Evolutionary conservation across 2,329 filamentous ascomycete species (phyloP).

Genomic region (Arachnomyces sp.): DNA sequence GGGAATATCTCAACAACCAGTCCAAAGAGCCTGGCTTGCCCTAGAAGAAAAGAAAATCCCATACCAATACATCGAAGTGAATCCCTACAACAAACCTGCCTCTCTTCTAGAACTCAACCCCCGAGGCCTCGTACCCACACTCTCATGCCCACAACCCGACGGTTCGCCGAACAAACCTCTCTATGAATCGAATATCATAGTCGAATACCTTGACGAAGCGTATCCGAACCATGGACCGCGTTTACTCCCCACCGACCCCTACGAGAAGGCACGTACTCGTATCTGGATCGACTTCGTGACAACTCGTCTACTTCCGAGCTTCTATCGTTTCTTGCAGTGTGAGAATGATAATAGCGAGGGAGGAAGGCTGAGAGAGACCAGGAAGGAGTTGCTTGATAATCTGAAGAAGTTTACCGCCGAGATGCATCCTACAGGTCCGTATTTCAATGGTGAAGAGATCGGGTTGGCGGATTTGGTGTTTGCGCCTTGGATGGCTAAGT

Average conservation of each 20-base stretch:
- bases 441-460: slow-evolving; percentile 59
- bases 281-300: slow-evolving; percentile 71
- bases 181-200: slow-evolving; percentile 65
- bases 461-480: slow-evolving; percentile 62
- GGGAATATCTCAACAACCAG: slow-evolving; percentile 19
- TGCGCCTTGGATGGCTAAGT: slow-evolving; percentile 63
- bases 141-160: slow-evolving; percentile 32
- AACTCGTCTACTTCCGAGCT: slow-evolving; percentile 59
- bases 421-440: slow-evolving; percentile 57
- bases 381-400: slow-evolving; percentile 51
- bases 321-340: slow-evolving; percentile 54
- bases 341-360: slow-evolving; percentile 27
- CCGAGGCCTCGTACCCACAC: slow-evolving; percentile 65
- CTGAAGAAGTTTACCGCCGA: slow-evolving; percentile 55
- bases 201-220: slow-evolving; percentile 69
- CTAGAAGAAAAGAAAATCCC: slow-evolving; percentile 65
- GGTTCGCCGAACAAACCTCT: slow-evolving; percentile 47
- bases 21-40: slow-evolving; percentile 66
- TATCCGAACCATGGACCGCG: slow-evolving; percentile 46
- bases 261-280: slow-evolving; percentile 56
- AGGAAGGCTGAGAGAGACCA: slow-evolving; percentile 42
- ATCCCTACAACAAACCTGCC: slow-evolving; percentile 66
- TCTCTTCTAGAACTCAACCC: slow-evolving; percentile 66
- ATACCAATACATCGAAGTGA: slow-evolving; percentile 71
- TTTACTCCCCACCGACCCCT: slow-evolving; percentile 55